Evolutionary conservation across 495 filamentous ascomycete species (phyloP), one percentile per base, ranked within the genome.

Genomic region (Viridothelium virens): DNA sequence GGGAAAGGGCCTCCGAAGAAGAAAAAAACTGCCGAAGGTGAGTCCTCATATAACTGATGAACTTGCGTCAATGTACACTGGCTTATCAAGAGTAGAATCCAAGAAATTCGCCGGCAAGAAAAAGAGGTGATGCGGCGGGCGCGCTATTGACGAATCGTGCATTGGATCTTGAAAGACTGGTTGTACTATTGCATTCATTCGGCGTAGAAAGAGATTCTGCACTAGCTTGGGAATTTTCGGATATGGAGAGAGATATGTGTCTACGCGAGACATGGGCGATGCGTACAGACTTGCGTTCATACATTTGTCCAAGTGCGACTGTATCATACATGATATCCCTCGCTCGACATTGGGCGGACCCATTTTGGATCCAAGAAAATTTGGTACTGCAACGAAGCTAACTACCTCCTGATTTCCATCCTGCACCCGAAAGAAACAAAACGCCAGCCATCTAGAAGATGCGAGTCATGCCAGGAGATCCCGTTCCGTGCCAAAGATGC

Each of bases 1-100:
- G 94, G 92, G 61, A 97, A 97, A 78, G 90, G 89, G 14, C 82
- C 90, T 38, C 92, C 93, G 25, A 95, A 92, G 83, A 97, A 96
- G 85, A 94, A 93, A 80, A 84, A 80, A 75, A 85, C 80, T 36
- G 81, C 82, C 64, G 80, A 59, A 59, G 53, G 53, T 59, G 18
- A 59, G 53, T 18, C 9, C 7, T 53, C 18, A 59, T 36, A 7
- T 10, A 36, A n/a, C 14, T 3, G 31, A 59, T 18, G 6, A 4
- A 14, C 5, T 59, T 10, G 31, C 18, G 36, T 36, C 7, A 9
- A 33, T 10, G 31, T 7, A 59, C 48, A 16, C 10, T 16, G 48
- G 18, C 53, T 59, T 7, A 59, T 18, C 10, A 36, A 10, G 31
- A 59, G 31, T 31, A 59, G 53, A 59, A 14, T 59, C 53, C 1